Evolutionary conservation across 179 eudicot genomes (phyloP), one percentile per base, ranked within the genome.

Genomic region (Corrigiola litoralis): DNA sequence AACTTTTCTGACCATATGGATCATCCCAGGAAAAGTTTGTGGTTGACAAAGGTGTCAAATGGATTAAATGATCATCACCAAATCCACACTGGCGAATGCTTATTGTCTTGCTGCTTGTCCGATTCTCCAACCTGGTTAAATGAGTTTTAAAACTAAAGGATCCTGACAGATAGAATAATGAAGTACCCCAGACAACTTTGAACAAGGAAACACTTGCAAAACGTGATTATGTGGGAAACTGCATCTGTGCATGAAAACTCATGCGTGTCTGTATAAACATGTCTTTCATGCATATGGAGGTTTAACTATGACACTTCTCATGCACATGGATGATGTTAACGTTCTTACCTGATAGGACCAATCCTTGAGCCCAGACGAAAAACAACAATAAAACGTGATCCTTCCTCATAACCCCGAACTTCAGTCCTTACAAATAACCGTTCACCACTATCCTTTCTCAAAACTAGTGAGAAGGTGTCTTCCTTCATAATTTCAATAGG

Each of bases 341-440:
- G 29, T 31, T 61, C 23, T 23, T 78, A 92, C 97, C 97, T 92
- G 49, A 94, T 83, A 49, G 96, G 96, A 55, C 92, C 96, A 63
- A 68, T 69, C 38, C 58, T 65, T 51, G 99, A 88, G 72, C 96
- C 96, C 51, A 72, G 86, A 64, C 99, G 97, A 66, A 94, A 90
- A 32, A 94, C 96, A 71, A 91, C 90, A 76, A 86, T 75, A 76
- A 91, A 94, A 36, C 99, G 96, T 4, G 99, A 94, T 64, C 99
- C 99, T 79, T 94, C 99, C 69, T 94, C 99, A 65, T 88, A 86
- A 25, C 99, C 97, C 47, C 99, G 92, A 74, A 94, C 80, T 79
- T 94, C 99, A 41, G 79, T 75, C 78, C 69, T 85, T 58, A 94
- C 37, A 72, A 76, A 71, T 68, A 72, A 76, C 58, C 86, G 79